Conservation (phyloP, 768 basidiomycete species). For the Xerocomellus dryophilus region DNA sequence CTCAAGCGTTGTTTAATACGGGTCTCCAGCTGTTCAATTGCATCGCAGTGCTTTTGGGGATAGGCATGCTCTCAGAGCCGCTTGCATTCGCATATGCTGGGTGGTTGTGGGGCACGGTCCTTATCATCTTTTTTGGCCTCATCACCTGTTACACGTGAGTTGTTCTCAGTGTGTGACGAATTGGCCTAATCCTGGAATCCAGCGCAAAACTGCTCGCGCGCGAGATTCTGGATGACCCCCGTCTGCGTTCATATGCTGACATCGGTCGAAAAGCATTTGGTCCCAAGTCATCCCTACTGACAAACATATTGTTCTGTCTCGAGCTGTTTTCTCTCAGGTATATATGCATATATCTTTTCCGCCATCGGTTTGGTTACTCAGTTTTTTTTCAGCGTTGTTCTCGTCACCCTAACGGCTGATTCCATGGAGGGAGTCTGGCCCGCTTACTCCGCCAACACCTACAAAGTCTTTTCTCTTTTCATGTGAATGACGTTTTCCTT, state of each 20-base stretch:
- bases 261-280: constrained; percentile 91
- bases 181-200: constrained; percentile 7
- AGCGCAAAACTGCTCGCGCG: constrained; percentile 86
- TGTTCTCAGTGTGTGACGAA: neutral
- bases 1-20: constrained; percentile 1
- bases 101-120: constrained; percentile 73
- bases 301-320: constrained; percentile 75
- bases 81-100: constrained; percentile 90
- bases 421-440: constrained; percentile 76
- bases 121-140: constrained; percentile 74
- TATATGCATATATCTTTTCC: constrained; percentile 13
- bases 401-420: constrained; percentile 89
- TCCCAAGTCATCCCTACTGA: constrained; percentile 57
- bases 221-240: constrained; percentile 67
- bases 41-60: constrained; percentile 80
- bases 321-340: constrained; percentile 84
- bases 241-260: constrained; percentile 80
- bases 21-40: constrained; percentile 75
- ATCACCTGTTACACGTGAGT: constrained; percentile 89
- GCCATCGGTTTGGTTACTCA: neutral
- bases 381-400: constrained; percentile 59
- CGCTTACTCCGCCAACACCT: constrained; percentile 58
- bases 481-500: constrained; percentile 47
- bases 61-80: constrained; percentile 87
- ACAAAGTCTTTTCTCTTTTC: constrained; percentile 70